Evolutionary conservation across 164 flowering plant species (phyloP).

Genomic region (Vitis labrusca): DNA sequence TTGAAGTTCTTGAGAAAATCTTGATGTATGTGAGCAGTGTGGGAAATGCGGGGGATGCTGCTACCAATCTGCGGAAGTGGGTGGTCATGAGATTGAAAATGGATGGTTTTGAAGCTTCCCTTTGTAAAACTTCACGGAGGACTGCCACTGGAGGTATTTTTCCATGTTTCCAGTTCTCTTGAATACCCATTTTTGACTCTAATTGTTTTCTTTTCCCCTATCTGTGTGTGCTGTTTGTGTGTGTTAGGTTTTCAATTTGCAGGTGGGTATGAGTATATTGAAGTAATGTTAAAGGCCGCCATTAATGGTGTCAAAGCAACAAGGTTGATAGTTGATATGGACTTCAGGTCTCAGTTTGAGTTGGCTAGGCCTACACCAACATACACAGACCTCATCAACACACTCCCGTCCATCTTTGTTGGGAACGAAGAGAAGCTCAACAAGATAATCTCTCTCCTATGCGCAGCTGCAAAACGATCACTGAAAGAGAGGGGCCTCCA

Average conservation of each 20-base stretch:
- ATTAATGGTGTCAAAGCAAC: neutral
- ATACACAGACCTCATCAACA: slow-evolving; percentile 16
- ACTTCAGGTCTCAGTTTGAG: slow-evolving; percentile 30
- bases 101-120: slow-evolving; percentile 27
- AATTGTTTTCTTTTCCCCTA: neutral
- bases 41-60: neutral
- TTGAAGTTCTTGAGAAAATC: slow-evolving; percentile 14
- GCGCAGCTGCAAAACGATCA: slow-evolving; percentile 18
- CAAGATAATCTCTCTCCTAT: slow-evolving; percentile 12
- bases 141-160: slow-evolving; percentile 11
- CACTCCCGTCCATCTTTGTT: slow-evolving; percentile 26
- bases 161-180: neutral
- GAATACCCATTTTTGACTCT: neutral
- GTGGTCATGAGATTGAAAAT: slow-evolving; percentile 18
- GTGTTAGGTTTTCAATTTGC: slow-evolving; percentile 5
- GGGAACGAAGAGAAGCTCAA: slow-evolving; percentile 23
- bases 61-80: slow-evolving; percentile 9
- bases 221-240: neutral
- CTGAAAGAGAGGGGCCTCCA: slow-evolving; percentile 17
- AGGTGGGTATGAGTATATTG: slow-evolving; percentile 25
- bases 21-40: slow-evolving; percentile 1
- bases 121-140: slow-evolving; percentile 22
- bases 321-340: slow-evolving; percentile 28
- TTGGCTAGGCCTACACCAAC: slow-evolving; percentile 23
- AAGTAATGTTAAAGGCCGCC: slow-evolving; percentile 14